Evolutionary conservation across 257 asterid species (phyloP), one percentile per base, ranked within the genome.

Genomic region (Galeopsis tetrahit): DNA sequence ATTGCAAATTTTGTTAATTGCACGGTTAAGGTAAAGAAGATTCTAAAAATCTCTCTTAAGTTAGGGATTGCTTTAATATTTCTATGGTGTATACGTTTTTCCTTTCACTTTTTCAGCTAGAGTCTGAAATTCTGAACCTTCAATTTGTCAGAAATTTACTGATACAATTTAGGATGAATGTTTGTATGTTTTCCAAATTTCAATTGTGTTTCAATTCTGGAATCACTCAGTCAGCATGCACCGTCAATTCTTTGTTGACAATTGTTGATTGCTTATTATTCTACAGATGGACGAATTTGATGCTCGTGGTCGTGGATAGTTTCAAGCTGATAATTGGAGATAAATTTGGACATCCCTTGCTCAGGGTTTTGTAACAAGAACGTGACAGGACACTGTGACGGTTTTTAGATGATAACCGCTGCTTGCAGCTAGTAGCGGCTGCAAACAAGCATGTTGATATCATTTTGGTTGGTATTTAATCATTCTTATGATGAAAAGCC

Each of bases 401-500:
- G 75, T 73, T 81, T 66, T 87, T 89, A 84, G 84, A 90, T 93
- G 98, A 82, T 81, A 79, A 72, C 77, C 79, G 63, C 84, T 72
- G 79, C 77, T 78, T 86, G 98, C 98, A 89, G 96, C 97, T 89
- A 82, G 70, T 89, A 71, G 89, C 83, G 95, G 97, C 97, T 86
- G 96, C 96, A 79, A 62, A 80, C 78, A 82, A 93, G 97, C 84
- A 93, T 93, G 98, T 88, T 93, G 96, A 86, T 84, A 78, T 74
- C 71, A 72, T 83, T 87, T 80, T 85, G 77, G 87, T 81, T 90
- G 80, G 85, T 85, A 69, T 83, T 84, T 62, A 78, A 83, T 80
- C 89, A 83, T 72, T 81, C 90, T 72, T 84, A 86, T 80, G 69
- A 83, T 81, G 96, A 86, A 76, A 85, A 80, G 82, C 89, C 90